Percentiles rank a stretch among this genome's conserved stretches.
Conservation (phyloP, 768 basidiomycete species). For the Psilocybe cubensis region DNA sequence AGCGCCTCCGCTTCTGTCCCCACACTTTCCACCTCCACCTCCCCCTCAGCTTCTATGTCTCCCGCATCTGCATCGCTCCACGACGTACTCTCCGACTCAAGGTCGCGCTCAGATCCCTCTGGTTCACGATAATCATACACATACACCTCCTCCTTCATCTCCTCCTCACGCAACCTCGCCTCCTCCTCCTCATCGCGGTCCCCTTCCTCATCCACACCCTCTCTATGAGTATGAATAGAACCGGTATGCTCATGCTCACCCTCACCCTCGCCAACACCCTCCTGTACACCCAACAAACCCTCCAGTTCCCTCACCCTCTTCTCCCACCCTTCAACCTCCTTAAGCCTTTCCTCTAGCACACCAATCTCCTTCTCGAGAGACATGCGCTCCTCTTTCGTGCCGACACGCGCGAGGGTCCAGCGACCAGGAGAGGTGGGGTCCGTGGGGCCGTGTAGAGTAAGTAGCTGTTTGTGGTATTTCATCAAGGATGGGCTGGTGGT, state of each 20-base stretch:
- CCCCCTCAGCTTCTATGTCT: background rate
- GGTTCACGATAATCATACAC: background rate
- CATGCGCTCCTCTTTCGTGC: constrained; percentile 74
- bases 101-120: background rate
- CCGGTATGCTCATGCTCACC: constrained; percentile 2
- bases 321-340: constrained; percentile 79
- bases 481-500: constrained; percentile 71
- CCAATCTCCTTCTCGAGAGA: constrained; percentile 78
- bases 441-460: constrained; percentile 74
- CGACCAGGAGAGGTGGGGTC: constrained; percentile 47
- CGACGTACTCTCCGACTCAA: background rate
- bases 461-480: constrained; percentile 88
- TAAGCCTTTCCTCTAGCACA: constrained; percentile 63
- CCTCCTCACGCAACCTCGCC: background rate
- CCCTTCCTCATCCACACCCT: background rate
- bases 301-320: constrained; percentile 66
- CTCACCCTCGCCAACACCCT: constrained; percentile 15
- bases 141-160: background rate
- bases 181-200: constrained; percentile 13
- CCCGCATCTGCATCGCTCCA: background rate
- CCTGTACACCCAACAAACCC: constrained; percentile 47
- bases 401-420: constrained; percentile 75
- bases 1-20: background rate
- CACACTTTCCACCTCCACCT: background rate
- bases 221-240: too few relatives aligned